Conservation (phyloP, 2,329 filamentous ascomycete genomes). For the Blastomyces parvus region DNA sequence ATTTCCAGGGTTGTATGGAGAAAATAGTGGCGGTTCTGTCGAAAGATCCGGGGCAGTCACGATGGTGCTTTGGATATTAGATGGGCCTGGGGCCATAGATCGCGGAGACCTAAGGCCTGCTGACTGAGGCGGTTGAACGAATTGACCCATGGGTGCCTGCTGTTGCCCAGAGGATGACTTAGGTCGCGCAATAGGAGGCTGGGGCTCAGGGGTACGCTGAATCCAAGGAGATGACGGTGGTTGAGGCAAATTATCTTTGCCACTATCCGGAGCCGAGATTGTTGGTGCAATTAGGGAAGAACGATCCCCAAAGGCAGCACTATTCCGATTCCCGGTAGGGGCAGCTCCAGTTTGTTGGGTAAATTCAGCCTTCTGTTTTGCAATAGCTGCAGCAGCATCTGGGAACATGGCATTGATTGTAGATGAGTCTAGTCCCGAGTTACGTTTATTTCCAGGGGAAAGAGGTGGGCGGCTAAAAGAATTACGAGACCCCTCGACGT, state of each 20-base stretch:
- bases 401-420: conserved; percentile 99
- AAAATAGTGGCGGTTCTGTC: conserved; percentile 71
- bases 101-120: conserved; percentile 73
- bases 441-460: conserved; percentile 72
- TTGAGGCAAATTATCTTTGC: conserved; percentile 52
- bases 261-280: conserved; percentile 58
- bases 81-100: conserved; percentile 52
- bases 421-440: conserved; percentile 84
- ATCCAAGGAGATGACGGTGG: conserved; percentile 77
- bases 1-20: conserved; percentile 65
- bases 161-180: conserved; percentile 71
- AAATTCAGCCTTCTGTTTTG: conserved; percentile 95
- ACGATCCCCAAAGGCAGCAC: conserved; percentile 66
- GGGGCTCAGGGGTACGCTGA: conserved; percentile 42
- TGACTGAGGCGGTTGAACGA: conserved; percentile 69
- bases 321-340: conserved; percentile 88
- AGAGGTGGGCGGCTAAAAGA: conserved; percentile 73
- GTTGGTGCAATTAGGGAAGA: conserved; percentile 64
- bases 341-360: conserved; percentile 88
- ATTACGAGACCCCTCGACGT: conserved; percentile 75
- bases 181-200: conserved; percentile 51
- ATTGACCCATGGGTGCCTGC: conserved; percentile 83
- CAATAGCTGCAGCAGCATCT: conserved; percentile 95
- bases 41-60: conserved; percentile 60
- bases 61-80: conserved; percentile 73